Evolutionary conservation across 345 rosid genomes (phyloP), one percentile per base, ranked within the genome.

Genomic region (Eucalyptus erythrocorys): DNA sequence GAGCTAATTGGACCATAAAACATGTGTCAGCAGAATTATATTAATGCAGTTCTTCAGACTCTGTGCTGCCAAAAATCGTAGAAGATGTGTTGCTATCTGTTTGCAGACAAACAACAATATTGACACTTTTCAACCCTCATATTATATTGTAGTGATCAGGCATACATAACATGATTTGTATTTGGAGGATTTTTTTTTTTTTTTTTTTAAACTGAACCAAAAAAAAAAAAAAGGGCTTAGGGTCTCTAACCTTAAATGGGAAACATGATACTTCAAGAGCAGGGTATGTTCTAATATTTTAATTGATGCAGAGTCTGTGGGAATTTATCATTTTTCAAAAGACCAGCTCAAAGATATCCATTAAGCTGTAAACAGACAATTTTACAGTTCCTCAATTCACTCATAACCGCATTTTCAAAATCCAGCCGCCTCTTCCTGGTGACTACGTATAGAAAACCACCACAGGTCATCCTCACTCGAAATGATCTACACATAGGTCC

Each of bases 31-130:
- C 37, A 64, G 37, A n/a, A 64, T n/a, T n/a, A 14, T n/a, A 64
- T 7, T 3, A 64, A n/a, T 64, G 76, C 76, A 64, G 32, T 64
- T 64, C 71, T 32, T 64, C 37, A 61, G 17, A 64, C 76, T 64
- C 76, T n/a, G 21, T 64, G 47, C 82, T 21, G 47, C 47, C 30
- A 76, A 76, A 42, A 76, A 76, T 76, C 84, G 19, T 37, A 21
- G 47, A 76, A 68, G 80, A 71, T 71, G 45, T 71, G 81, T 71
- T 19, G 81, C 81, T 71, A 19, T 71, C 81, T 10, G 81, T 71
- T 71, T 71, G 43, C 45, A 37, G 45, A 71, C 0, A 34, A 71
- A 37, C 45, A 19, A 37, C 4, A 37, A 71, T 5, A 71, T 19
- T 10, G 45, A 37, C 26, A 76, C 30, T 40, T 12, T 40, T 37